Evolutionary conservation across 441 rosid genomes (phyloP).

Genomic region (Hypseocharis bilobata): DNA sequence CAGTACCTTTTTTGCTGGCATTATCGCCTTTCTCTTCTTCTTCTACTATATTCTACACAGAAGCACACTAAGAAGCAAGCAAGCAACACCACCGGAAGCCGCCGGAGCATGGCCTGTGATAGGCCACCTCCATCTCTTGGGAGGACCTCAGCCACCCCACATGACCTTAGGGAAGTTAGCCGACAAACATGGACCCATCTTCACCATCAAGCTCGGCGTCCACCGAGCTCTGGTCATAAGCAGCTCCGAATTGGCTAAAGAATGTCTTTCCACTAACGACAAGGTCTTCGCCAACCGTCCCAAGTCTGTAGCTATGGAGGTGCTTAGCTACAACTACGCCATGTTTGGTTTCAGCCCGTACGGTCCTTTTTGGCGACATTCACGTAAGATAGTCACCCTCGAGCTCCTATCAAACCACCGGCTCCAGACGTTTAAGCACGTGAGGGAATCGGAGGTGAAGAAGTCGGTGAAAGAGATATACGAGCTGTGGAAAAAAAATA

Average conservation of each 20-base stretch:
- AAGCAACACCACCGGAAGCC: constrained; percentile 25
- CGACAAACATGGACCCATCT: constrained; percentile 36
- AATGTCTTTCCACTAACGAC: constrained; percentile 34
- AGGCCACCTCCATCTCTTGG: constrained; percentile 36
- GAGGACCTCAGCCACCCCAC: constrained; percentile 26
- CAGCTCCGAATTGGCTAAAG: constrained; percentile 33
- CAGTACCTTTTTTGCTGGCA: too few species aligned
- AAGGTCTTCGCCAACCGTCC: constrained; percentile 30
- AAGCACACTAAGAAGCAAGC: too few species aligned
- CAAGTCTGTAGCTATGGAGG: constrained; percentile 12
- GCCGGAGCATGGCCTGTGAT: constrained; percentile 31
- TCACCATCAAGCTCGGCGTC: constrained; percentile 34
- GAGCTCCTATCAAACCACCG: constrained; percentile 39
- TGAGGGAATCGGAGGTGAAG: constrained; percentile 23
- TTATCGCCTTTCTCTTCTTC: not conserved
- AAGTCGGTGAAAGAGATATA: constrained; percentile 21
- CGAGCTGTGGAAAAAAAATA: too few species aligned
- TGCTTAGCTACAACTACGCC: constrained; percentile 26
- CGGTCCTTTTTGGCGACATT: constrained; percentile 34
- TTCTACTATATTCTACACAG: too few species aligned
- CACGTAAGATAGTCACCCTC: constrained; percentile 29
- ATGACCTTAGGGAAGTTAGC: constrained; percentile 27
- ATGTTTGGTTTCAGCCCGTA: constrained; percentile 30
- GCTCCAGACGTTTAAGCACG: constrained; percentile 22
- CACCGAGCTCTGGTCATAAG: constrained; percentile 29